Evolutionary conservation across 257 asterid genomes (phyloP).

Genomic region (Capsicum rhomboideum): DNA sequence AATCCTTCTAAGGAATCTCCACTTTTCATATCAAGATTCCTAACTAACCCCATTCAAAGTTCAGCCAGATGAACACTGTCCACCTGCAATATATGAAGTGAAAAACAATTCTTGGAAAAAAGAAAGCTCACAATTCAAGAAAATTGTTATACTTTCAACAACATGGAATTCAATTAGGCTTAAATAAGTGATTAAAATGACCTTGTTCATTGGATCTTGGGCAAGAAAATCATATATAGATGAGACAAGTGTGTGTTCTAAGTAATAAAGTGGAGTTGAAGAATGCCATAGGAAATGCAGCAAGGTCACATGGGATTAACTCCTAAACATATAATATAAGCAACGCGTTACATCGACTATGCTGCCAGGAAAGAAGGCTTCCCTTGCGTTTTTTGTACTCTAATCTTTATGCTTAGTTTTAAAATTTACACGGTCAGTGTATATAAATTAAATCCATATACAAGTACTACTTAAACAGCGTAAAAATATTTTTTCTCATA

Average conservation of each 20-base stretch:
- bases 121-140: neutral
- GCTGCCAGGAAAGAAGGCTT: no score
- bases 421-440: no score
- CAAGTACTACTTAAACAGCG: no score
- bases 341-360: conserved; percentile 33
- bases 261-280: conserved; percentile 33
- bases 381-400: no score
- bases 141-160: neutral
- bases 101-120: neutral
- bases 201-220: neutral
- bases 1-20: conserved; percentile 76
- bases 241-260: conserved; percentile 11
- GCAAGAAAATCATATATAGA: conserved; percentile 16
- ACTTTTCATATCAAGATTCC: conserved; percentile 31
- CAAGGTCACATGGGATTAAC: conserved; percentile 73
- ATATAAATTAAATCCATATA: no score
- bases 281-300: conserved; percentile 53
- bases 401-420: no score
- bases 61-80: neutral
- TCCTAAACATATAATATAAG: neutral
- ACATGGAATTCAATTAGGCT: neutral
- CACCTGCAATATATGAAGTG: neutral
- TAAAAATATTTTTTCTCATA: no score
- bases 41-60: conserved; percentile 24
- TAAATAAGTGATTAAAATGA: neutral